phyloP scores from a whole-genome alignment of 805 yeast genomes.

The Lachancea sp. region DNA sequence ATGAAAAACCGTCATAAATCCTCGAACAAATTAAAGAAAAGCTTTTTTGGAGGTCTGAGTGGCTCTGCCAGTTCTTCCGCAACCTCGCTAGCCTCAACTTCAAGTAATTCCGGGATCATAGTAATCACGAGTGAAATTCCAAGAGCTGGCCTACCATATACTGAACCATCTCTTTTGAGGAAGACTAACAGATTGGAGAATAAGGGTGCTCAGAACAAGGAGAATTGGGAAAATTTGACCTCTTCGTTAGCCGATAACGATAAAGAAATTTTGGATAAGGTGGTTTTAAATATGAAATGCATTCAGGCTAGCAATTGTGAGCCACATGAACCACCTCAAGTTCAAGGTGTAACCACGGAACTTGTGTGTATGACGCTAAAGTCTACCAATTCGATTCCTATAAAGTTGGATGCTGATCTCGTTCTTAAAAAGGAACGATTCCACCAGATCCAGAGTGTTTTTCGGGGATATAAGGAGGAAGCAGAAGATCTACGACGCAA shows the following conservation, averaged over 20 bases:
- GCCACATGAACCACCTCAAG: conserved; percentile 29
- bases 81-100: neutral
- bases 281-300: conserved; percentile 31
- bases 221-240: conserved; percentile 30
- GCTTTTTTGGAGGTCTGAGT: conserved; percentile 25
- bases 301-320: conserved; percentile 30
- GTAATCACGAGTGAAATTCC: conserved; percentile 30
- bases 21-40: conserved; percentile 16
- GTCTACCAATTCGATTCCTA: conserved; percentile 37
- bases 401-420: conserved; percentile 34
- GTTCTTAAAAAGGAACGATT: conserved; percentile 24
- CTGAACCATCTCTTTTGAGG: conserved; percentile 34
- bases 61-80: conserved; percentile 7
- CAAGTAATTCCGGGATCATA: conserved; percentile 29
- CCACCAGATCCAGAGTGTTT: conserved; percentile 21
- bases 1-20: conserved; percentile 21
- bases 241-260: conserved; percentile 28
- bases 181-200: conserved; percentile 34
- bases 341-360: conserved; percentile 27
- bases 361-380: conserved; percentile 32
- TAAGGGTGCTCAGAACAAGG: conserved; percentile 32
- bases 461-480: conserved; percentile 14
- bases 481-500: conserved; percentile 13
- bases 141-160: conserved; percentile 34
- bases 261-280: conserved; percentile 21